Evolutionary conservation across 129 eudicot species (phyloP), one percentile per base, ranked within the genome.

Genomic region (Apium graveolens): DNA sequence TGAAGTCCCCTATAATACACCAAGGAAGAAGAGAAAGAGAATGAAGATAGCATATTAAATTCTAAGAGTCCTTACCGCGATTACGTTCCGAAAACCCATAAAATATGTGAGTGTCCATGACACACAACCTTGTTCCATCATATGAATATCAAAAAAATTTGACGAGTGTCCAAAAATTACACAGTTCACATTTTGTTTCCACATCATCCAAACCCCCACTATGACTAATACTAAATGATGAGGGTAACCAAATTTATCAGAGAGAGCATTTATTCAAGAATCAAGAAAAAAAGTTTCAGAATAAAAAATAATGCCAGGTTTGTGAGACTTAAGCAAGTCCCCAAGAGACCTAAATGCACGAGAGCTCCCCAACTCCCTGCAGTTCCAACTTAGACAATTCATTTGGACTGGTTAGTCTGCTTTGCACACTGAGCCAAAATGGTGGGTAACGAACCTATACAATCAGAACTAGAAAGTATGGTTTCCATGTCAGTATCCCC

Each of bases 211-310:
- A 10, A 11, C 34, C 68, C 4, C 34, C 68, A n/a, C 32, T 10
- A 5, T 16, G 8, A 10, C 68, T 34, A n/a, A 60, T 5, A 24
- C 68, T n/a, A 60, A 18, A 3, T 51, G 10, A 51, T 20, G 18
- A 13, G 60, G 5, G 1, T 18, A 60, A 0, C 16, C 16, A n/a
- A 60, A 60, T 0, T 60, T 60, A 3, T 0, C 2, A 60, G 16
- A 60, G 0, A 60, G 4, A 0, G 9, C 5, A 2, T 11, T 27
- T 0, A 60, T 60, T 5, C 34, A 1, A 5, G 1, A 0, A 26
- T 60, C 68, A 1, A n/a, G 7, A n/a, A 16, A 60, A 60, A 60
- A 5, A 60, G 68, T 60, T 60, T 60, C 16, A 8, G 2, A 20
- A 26, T 9, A 34, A 60, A 60, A 60, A 8, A n/a, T 9, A 60